Base-by-base conservation (phyloP, 75 land plant species). In the Cunninghamia lanceolata region DNA sequence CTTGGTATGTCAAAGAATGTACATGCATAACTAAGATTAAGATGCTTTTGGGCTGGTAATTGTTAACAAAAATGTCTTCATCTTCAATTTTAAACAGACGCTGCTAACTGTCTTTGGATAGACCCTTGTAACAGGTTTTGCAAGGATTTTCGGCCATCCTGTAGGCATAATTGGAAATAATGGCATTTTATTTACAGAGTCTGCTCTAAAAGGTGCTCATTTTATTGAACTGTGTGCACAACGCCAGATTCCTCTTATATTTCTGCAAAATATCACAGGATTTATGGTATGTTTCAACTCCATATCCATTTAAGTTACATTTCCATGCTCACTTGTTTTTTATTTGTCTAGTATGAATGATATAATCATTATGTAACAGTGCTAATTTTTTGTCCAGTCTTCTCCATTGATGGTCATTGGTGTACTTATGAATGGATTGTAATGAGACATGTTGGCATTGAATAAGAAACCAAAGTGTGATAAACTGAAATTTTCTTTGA, bases 101-200 rank as follows among this genome's bases (percentile, higher is more conserved):
- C 82, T 80, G 47, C 46, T 80, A 45, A 80, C 66, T 54, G 56
- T 53, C 9, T 88, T 74, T 89, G 25, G 83, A 79, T 92, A 98
- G 99, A 98, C 99, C 25, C 93, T 98, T 75, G 97, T 98, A 25
- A 98, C 99, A 85, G 99, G 99, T 34, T 98, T 98, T 90, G 99
- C 95, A 81, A 94, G 91, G 85, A 93, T 98, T 36, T 89, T 85
- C 87, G 99, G 99, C 38, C 99, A 98, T 84, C 91, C 95, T 68
- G 99, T 98, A 42, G 99, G 99, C 17, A 98, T 98, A 15, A 87
- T 98, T 89, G 99, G 96, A 77, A 98, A 98, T 91, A 98, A 98
- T 90, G 99, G 99, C 30, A 93, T 98, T 71, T 91, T 98, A 86
- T 95, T 96, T 76, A 94, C 94, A 84, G 99, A 98, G 87, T 98